Evolutionary conservation across 2,329 filamentous ascomycete genomes (phyloP).

Genomic region (Phialemonium atrogriseum): DNA sequence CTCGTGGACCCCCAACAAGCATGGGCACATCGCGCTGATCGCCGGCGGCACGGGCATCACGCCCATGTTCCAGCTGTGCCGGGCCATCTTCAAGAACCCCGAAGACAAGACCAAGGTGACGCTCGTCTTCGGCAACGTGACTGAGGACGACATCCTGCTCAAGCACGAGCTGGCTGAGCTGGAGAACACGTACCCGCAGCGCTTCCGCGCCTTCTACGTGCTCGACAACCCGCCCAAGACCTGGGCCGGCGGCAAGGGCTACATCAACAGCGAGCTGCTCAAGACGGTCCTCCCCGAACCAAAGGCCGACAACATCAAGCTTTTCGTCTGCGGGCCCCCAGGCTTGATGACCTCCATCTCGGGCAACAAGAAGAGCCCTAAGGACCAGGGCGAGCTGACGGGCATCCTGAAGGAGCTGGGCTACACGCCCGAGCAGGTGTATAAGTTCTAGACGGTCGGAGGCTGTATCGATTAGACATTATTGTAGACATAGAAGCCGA

Average conservation of each 20-base stretch:
- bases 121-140: constrained; percentile 84
- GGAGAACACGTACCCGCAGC: constrained; percentile 91
- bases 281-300: constrained; percentile 94
- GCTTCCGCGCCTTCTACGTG: constrained; percentile 92
- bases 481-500: too few species aligned
- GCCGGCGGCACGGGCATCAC: constrained; percentile 97
- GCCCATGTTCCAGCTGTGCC: constrained; percentile 92
- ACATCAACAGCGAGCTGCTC: constrained; percentile 81
- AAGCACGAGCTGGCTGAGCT: constrained; percentile 77
- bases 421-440: constrained; percentile 66
- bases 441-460: constrained; percentile 75
- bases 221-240: constrained; percentile 75
- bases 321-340: constrained; percentile 93
- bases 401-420: constrained; percentile 61
- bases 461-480: too few species aligned
- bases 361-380: constrained; percentile 82
- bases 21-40: constrained; percentile 77
- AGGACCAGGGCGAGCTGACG: constrained; percentile 84
- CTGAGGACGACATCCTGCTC: constrained; percentile 84
- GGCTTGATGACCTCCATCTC: constrained; percentile 90
- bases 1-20: constrained; percentile 82
- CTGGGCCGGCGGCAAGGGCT: constrained; percentile 71
- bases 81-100: constrained; percentile 91
- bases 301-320: constrained; percentile 85
- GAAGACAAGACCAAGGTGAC: constrained; percentile 97